Base-by-base conservation (phyloP, 257 asterid species). In the Gynochthodes officinalis region DNA sequence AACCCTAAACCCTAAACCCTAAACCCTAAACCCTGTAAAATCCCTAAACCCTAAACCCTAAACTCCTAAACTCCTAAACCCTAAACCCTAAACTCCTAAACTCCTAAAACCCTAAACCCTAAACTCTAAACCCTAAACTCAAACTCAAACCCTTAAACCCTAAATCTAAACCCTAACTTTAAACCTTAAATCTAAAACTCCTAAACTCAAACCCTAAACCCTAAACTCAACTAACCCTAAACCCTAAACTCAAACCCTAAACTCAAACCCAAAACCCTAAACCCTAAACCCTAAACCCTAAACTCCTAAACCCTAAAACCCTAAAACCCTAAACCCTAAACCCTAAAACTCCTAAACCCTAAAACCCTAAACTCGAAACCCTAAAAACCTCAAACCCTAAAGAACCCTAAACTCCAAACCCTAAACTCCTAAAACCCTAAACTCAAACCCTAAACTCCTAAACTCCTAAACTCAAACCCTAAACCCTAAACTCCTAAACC, bases 401-500 rank as follows among this genome's bases (percentile, higher is more conserved):
- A n/a, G n/a, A 33, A 15, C n/a, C 48, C 48, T 39, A 32, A 15
- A 15, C 27, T 10, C n/a, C 21, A 39, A 33, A 15, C 48, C 48
- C 48, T 39, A 39, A n/a, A n/a, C n/a, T n/a, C n/a, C n/a, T n/a
- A 63, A 63, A 48, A 59, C 64, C 67, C 67, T 62, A 62, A 62
- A 62, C 67, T 40, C 65, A 59, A 64, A 53, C 70, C 70, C 42
- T 39, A 64, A 64, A 52, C 70, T 53, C 42, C 21, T 39, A 64
- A 30, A n/a, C 30, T n/a, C 52, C 42, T 21, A 64, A 64, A 53
- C 70, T 54, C 42, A 64, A 64, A 52, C 70, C 70, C 42, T 39
- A 64, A 64, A 28, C n/a, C 50, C 70, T 64, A 40, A 64, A 64
- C 70, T n/a, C 70, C 70, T 64, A 64, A 64, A 59, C 33, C 33